A percentile compares a stretch with the other conserved stretches of the same genome.
Evolutionary conservation across 345 rosid genomes (phyloP).

Genomic region (Citrus medica): DNA sequence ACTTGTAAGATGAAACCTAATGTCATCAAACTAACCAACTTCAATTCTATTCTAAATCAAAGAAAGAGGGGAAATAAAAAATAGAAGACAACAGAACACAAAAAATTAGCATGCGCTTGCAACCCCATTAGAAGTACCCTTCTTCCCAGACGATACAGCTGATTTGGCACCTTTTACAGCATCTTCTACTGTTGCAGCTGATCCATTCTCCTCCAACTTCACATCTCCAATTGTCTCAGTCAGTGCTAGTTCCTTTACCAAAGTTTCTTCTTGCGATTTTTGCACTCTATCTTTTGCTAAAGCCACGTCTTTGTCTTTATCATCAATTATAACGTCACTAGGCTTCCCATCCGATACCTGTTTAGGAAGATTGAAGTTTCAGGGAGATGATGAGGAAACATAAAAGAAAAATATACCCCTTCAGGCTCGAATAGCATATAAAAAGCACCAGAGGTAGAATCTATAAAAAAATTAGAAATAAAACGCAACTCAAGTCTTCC

Average conservation of each 20-base stretch:
- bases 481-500: neutral
- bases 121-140: constrained; percentile 15
- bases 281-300: constrained; percentile 13
- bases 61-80: neutral
- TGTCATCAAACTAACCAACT: constrained; percentile 7
- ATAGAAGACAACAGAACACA: neutral
- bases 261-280: constrained; percentile 14
- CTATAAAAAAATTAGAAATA: neutral
- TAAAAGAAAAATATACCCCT: neutral
- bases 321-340: neutral
- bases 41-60: constrained; percentile 8
- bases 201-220: constrained; percentile 20
- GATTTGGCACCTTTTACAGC: neutral
- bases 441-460: neutral
- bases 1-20: neutral
- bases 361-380: neutral
- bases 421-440: neutral
- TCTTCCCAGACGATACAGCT: constrained; percentile 19
- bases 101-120: constrained; percentile 46
- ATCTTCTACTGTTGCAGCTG: constrained; percentile 16
- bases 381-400: neutral
- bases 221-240: constrained; percentile 28
- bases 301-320: neutral
- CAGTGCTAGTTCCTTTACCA: constrained; percentile 3
- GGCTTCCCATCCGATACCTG: constrained; percentile 32